Conservation (phyloP, 805 yeast genomes). For the Wickerhamiella siamensis region DNA sequence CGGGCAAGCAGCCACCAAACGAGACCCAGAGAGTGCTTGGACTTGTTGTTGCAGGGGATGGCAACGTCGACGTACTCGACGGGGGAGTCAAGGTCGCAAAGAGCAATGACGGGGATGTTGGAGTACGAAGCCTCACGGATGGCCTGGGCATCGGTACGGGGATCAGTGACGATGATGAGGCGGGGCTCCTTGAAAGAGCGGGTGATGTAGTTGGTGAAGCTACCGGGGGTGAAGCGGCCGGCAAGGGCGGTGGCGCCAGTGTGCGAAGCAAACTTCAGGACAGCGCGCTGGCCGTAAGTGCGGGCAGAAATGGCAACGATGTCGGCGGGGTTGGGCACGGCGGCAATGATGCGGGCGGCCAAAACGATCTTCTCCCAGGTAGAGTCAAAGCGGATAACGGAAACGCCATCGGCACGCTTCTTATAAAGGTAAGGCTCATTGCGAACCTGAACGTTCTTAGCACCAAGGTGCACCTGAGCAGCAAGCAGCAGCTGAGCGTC, state of each 20-base stretch:
- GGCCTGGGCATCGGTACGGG: constrained; percentile 99
- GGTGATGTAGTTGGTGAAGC: constrained; percentile 99
- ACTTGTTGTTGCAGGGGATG: constrained; percentile 99
- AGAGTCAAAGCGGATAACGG: constrained; percentile 95
- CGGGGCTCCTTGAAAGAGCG: constrained; percentile 99
- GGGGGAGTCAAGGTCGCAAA: constrained; percentile 97
- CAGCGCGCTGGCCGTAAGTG: constrained; percentile 99
- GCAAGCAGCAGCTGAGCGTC: constrained; percentile 98
- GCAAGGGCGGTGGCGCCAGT: constrained; percentile 99
- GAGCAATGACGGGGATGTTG: constrained; percentile 99
- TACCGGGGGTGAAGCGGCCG: constrained; percentile 99
- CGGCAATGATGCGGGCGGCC: constrained; percentile 99
- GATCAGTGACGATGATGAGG: constrained; percentile 97
- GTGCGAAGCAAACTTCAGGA: constrained; percentile 97
- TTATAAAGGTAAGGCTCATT: constrained; percentile 21
- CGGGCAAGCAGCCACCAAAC: constrained; percentile 99
- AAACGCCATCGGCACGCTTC: constrained; percentile 94
- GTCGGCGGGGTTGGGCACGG: constrained; percentile 96
- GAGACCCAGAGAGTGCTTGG: constrained; percentile 98
- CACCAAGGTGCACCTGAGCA: constrained; percentile 98
- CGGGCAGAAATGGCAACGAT: constrained; percentile 98
- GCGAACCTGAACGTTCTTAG: constrained; percentile 93
- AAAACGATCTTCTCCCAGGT: constrained; percentile 99
- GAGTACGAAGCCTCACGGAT: constrained; percentile 99
- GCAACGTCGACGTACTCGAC: constrained; percentile 98